Conservation (phyloP, 73 alveolate species). For the Tetrahymena borealis region DNA sequence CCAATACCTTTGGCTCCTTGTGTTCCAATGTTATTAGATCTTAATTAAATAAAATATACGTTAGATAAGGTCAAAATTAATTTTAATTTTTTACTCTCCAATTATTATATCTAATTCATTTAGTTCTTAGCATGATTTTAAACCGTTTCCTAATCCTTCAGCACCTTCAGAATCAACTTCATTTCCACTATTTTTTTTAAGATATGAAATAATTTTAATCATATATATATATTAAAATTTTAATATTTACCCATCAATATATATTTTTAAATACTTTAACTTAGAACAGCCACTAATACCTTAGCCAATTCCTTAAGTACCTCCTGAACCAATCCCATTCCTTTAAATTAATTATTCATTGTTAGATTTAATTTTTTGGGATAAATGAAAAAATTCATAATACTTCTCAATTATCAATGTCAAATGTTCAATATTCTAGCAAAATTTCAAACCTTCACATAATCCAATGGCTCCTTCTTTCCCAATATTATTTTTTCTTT, state of each 20-base stretch:
- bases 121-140: not conserved
- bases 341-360: not conserved
- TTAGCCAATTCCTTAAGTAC: not conserved
- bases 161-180: not conserved
- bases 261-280: not conserved
- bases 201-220: not conserved
- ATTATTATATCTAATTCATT: not conserved
- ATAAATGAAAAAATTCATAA: too few species aligned
- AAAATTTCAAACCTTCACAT: not conserved
- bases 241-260: not conserved
- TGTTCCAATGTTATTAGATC: not conserved
- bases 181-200: not conserved
- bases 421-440: not conserved
- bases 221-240: too few species aligned
- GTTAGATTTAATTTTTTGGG: too few species aligned
- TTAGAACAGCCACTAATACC: not conserved
- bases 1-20: not conserved
- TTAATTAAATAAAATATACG: not conserved
- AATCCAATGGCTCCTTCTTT: not conserved
- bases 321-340: not conserved
- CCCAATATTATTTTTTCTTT: not conserved
- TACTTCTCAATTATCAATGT: not conserved
- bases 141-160: not conserved
- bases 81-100: not conserved
- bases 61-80: not conserved